Conservation (phyloP, 2,329 filamentous ascomycete genomes). For the Exserohilum rostratum region DNA sequence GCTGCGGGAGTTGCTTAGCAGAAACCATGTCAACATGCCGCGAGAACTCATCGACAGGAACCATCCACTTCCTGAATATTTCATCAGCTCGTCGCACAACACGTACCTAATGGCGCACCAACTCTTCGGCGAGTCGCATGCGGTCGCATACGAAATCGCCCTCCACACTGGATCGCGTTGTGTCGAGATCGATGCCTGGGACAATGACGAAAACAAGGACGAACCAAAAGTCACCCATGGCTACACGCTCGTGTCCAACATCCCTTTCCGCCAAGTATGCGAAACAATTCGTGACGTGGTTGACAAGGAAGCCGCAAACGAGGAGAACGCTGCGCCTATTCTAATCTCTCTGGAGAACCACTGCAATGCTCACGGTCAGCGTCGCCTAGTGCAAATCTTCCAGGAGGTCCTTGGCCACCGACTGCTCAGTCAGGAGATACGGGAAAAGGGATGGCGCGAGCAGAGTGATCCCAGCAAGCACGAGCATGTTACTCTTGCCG, state of each 20-base stretch:
- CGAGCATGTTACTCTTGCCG: slow-evolving; percentile 63
- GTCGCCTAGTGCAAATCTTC: slow-evolving; percentile 69
- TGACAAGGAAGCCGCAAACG: slow-evolving; percentile 61
- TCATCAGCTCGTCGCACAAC: slow-evolving; percentile 75
- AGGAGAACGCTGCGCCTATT: slow-evolving; percentile 61
- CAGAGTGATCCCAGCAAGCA: slow-evolving; percentile 53
- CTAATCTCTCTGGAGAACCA: slow-evolving; percentile 72
- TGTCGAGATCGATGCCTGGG: slow-evolving; percentile 77
- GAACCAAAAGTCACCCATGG: slow-evolving; percentile 75
- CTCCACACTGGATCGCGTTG: slow-evolving; percentile 69
- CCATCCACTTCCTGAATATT: slow-evolving; percentile 70
- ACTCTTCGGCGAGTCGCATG: slow-evolving; percentile 67
- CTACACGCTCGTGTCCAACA: slow-evolving; percentile 70
- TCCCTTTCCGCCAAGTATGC: slow-evolving; percentile 69
- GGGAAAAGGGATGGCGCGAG: slow-evolving; percentile 62
- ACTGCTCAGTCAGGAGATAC: slow-evolving; percentile 63
- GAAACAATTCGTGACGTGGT: slow-evolving; percentile 68
- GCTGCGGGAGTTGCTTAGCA: slow-evolving; percentile 60
- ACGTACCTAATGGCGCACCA: slow-evolving; percentile 75
- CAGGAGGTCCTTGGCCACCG: slow-evolving; percentile 66
- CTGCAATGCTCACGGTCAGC: slow-evolving; percentile 65
- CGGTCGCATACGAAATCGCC: slow-evolving; percentile 67
- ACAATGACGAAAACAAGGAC: slow-evolving; percentile 63
- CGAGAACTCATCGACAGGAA: slow-evolving; percentile 61
- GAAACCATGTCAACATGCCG: slow-evolving; percentile 65